Evolutionary conservation across 2,329 filamentous ascomycete species (phyloP).

Genomic region (Pseudogymnoascus sp.): DNA sequence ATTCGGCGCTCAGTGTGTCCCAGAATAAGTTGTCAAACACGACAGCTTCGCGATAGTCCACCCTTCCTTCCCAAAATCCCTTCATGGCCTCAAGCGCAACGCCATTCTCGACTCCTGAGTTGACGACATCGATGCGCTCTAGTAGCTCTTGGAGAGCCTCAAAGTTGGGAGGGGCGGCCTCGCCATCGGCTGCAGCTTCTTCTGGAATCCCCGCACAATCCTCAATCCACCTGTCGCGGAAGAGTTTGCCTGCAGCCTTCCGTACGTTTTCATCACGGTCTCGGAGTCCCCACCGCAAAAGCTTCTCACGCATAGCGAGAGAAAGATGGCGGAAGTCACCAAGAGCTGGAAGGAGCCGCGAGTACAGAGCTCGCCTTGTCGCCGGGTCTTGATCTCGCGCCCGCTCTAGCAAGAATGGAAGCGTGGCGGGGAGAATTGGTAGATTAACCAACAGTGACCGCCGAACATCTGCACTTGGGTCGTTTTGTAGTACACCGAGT

Average conservation of each 20-base stretch:
- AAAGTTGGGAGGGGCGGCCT: conserved; percentile 59
- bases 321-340: conserved; percentile 93
- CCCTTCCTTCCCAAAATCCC: conserved; percentile 89
- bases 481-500: conserved; percentile 82
- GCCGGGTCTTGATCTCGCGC: conserved; percentile 81
- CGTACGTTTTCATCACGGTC: conserved; percentile 92
- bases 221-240: conserved; percentile 95
- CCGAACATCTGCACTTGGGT: conserved; percentile 87
- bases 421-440: conserved; percentile 72
- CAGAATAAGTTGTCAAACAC: conserved; percentile 69
- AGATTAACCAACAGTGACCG: conserved; percentile 83
- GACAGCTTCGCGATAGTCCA: conserved; percentile 69
- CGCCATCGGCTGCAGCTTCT: conserved; percentile 37
- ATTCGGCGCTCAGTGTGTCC: conserved; percentile 75
- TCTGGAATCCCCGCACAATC: conserved; percentile 70
- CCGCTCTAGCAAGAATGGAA: conserved; percentile 82
- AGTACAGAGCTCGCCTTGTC: conserved; percentile 80
- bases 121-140: conserved; percentile 88
- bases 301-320: conserved; percentile 87
- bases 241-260: conserved; percentile 82
- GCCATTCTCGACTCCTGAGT: conserved; percentile 81
- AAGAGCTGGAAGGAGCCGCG: conserved; percentile 74
- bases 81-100: conserved; percentile 91
- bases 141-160: conserved; percentile 84
- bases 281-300: conserved; percentile 87